Conservation (phyloP, 495 filamentous ascomycete species). For the Melanomma pulvis-pyrius region DNA sequence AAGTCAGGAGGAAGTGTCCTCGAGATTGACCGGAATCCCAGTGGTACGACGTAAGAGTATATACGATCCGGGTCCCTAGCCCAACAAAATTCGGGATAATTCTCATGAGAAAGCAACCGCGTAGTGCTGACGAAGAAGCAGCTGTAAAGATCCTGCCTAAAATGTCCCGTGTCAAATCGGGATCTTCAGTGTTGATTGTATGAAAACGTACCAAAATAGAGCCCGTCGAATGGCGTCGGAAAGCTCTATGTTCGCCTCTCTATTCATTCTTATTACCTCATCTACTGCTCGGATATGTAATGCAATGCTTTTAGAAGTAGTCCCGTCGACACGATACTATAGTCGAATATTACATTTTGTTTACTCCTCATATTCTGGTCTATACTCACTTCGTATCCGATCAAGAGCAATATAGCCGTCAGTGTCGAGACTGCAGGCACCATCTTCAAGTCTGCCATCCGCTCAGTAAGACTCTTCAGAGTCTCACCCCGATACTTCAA, state of each 20-base stretch:
- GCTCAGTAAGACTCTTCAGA: neutral
- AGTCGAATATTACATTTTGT: neutral
- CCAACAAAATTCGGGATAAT: constrained; percentile 2
- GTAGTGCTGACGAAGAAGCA: constrained; percentile 10
- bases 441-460: neutral
- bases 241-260: neutral
- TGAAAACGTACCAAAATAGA: constrained; percentile 14
- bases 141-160: constrained; percentile 22
- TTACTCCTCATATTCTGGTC: neutral
- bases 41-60: neutral
- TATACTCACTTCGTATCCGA: constrained; percentile 22
- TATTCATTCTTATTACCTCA: neutral
- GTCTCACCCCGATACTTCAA: constrained; percentile 9
- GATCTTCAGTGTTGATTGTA: neutral
- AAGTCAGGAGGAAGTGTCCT: neutral
- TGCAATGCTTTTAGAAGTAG: neutral
- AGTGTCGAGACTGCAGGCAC: neutral
- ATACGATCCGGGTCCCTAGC: neutral
- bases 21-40: neutral
- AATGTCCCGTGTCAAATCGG: neutral
- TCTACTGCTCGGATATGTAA: constrained; percentile 8
- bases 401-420: constrained; percentile 17
- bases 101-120: constrained; percentile 5
- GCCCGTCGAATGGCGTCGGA: neutral
- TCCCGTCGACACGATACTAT: constrained; percentile 21